phyloP scores from a whole-genome alignment of 2,329 filamentous ascomycete species.

The Sporothrix variecibatus region DNA sequence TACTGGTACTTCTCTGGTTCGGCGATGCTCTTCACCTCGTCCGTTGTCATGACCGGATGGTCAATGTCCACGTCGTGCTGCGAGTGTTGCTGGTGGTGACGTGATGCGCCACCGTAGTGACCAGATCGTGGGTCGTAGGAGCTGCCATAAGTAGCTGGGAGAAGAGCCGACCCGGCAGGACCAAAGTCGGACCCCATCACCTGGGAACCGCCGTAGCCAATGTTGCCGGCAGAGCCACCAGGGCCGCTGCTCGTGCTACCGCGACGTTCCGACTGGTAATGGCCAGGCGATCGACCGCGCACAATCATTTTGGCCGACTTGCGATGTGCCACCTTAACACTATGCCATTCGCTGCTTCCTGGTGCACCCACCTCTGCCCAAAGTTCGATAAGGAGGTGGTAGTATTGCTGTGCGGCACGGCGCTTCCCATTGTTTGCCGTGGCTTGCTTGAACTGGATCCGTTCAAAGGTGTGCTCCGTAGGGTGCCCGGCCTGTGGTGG shows the following conservation, averaged over 20 bases:
- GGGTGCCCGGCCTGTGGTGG: slow-evolving; percentile 44
- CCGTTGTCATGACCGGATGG: slow-evolving; percentile 49
- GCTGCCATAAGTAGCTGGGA: slow-evolving; percentile 42
- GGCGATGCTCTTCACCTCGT: slow-evolving; percentile 54
- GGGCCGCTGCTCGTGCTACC: slow-evolving; percentile 69
- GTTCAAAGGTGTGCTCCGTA: slow-evolving; percentile 71
- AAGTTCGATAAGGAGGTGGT: slow-evolving; percentile 85
- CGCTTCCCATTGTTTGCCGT: slow-evolving; percentile 93
- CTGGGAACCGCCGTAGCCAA: slow-evolving; percentile 48
- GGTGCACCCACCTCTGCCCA: slow-evolving; percentile 66
- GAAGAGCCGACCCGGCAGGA: slow-evolving; percentile 42
- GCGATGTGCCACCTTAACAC: slow-evolving; percentile 69
- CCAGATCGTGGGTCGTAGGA: slow-evolving; percentile 45
- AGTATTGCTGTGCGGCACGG: slow-evolving; percentile 87
- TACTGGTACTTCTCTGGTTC: slow-evolving; percentile 57
- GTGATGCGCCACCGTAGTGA: slow-evolving; percentile 46
- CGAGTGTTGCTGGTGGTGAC: slow-evolving; percentile 37
- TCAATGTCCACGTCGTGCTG: slow-evolving; percentile 54
- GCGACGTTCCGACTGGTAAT: slow-evolving; percentile 72
- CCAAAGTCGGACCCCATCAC: slow-evolving; percentile 46
- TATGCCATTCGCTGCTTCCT: slow-evolving; percentile 50
- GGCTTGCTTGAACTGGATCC: slow-evolving; percentile 92
- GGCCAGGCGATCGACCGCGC: slow-evolving; percentile 79
- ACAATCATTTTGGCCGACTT: slow-evolving; percentile 83
- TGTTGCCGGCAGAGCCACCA: slow-evolving; percentile 63